Evolutionary conservation across 352 stramenopile species (phyloP), one percentile per base, ranked within the genome.

Genomic region (Phytophthora nicotianae): DNA sequence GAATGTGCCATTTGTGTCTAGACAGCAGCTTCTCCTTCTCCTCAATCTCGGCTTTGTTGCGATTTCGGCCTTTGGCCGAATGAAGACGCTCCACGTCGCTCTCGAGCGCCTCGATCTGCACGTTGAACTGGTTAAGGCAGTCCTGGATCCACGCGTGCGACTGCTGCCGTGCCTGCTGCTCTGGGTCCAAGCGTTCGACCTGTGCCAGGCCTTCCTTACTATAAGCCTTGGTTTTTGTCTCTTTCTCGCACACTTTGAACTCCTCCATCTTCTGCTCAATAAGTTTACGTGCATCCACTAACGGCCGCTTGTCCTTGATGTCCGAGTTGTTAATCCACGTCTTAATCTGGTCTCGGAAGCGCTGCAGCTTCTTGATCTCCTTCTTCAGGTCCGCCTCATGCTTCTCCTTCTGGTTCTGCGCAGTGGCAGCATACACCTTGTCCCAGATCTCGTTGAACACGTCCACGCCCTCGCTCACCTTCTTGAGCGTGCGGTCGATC

Each of bases 211-310:
- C 98, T 68, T 99, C 97, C 61, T 99, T 99, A 26, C 88, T 98
- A 74, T 99, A 99, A 5, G 97, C 98, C 72, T 99, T 99, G n/a
- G 97, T 99, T 77, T 99, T 99, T 10, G 97, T 99, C 80, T 99
- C 98, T 62, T 99, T 99, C 83, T 99, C 98, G 63, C 96, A 99
- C 40, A 99, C 89, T 69, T 99, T 99, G 74, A 99, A 99, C 75
- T 98, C 89, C 82, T 99, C 98, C 98, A 99, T 99, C 77, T 99
- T 99, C 37, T 95, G 96, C 77, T 99, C 97, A 56, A 99, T 99
- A 17, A 98, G 79, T 40, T 95, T 93, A 1, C 87, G 85, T 21
- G 90, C 71, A n/a, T 97, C 85, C 35, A 87, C 77, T 10, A 97
- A 68, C 48, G 86, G 81, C 24, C 81, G 78, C 73, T 99, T 99